phyloP scores from a whole-genome alignment of 2,329 filamentous ascomycete species.

The Chrysoporthe puriensis region DNA sequence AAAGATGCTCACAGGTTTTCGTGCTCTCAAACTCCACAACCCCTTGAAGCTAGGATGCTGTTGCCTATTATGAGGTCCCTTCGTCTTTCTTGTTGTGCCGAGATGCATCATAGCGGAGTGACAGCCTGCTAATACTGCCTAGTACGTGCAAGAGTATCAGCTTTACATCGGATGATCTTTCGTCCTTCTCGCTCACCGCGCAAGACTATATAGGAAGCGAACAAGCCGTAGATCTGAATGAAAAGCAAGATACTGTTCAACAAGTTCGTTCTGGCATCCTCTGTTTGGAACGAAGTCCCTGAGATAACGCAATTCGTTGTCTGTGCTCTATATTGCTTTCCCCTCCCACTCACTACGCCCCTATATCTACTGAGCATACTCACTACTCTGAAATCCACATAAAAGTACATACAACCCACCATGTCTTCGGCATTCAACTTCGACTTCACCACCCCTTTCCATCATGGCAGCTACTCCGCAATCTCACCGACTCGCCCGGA shows the following conservation, averaged over 20 bases:
- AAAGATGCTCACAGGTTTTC: neutral
- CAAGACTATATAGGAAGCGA: neutral
- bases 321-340: neutral
- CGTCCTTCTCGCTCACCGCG: neutral
- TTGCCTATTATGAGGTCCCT: neutral
- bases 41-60: neutral
- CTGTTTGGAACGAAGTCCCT: neutral
- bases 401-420: neutral
- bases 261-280: neutral
- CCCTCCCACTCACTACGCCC: neutral
- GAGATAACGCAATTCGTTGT: neutral
- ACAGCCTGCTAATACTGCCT: neutral
- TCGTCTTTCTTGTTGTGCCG: neutral
- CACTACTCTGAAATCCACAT: neutral
- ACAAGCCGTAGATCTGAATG: neutral
- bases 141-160: neutral
- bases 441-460: conserved; percentile 13
- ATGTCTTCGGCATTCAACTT: neutral
- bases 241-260: neutral
- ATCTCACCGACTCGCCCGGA: conserved; percentile 34
- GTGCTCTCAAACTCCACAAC: neutral
- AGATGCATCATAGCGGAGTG: neutral
- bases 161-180: neutral
- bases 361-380: neutral
- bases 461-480: conserved; percentile 33